These are phyloP conservation scores for Trypanosoma avium DNA, from an alignment of 208 protist species.

Conservation along the genomic window DNA sequence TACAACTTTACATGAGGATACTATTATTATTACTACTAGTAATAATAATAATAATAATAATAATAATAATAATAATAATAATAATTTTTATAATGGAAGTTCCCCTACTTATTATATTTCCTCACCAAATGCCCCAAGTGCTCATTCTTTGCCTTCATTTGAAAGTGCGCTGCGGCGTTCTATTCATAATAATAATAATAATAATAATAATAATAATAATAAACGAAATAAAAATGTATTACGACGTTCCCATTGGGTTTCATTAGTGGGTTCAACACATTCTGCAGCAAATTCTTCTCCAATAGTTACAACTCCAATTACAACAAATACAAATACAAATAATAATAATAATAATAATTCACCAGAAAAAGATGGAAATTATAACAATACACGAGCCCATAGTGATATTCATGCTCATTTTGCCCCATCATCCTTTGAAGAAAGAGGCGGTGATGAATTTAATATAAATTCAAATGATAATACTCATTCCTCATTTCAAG, in stretches of 20 bases:
- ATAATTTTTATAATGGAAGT: not conserved
- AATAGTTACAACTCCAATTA: no score
- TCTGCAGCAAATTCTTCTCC: no score
- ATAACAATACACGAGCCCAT: no score
- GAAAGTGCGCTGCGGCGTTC: not conserved
- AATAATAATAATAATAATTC: no score
- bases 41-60: not conserved
- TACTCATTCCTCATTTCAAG: no score
- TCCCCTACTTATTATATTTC: not conserved
- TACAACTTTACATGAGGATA: not conserved
- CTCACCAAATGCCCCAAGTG: not conserved
- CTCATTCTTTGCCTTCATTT: not conserved
- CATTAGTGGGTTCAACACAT: not conserved
- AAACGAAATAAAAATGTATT: not conserved
- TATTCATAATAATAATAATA: not conserved
- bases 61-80: no score
- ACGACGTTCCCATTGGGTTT: constrained; percentile 23
- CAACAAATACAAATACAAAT: no score
- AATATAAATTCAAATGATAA: no score
- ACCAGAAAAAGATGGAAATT: no score
- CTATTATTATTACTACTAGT: not conserved
- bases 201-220: not conserved
- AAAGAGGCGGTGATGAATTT: no score
- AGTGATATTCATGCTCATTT: no score
- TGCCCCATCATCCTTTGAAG: no score